A percentile compares a stretch with the other conserved stretches of the same genome.
Evolutionary conservation across 257 asterid species (phyloP).

Genomic region (Anisodus tanguticus): DNA sequence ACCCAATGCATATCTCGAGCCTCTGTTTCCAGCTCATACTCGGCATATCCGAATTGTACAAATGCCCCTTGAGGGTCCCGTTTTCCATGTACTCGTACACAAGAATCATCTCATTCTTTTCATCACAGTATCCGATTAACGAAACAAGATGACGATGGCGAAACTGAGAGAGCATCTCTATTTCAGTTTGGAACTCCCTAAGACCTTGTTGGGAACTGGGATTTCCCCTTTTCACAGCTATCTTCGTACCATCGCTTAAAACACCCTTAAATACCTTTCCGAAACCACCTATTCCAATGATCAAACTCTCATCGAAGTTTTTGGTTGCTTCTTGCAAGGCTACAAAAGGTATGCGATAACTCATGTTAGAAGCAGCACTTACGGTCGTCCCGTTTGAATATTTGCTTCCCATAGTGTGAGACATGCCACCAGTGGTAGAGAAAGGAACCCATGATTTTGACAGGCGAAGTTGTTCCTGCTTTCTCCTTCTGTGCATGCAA

Average conservation of each 20-base stretch:
- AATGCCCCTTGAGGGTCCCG: conserved; percentile 57
- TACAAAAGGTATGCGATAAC: conserved; percentile 56
- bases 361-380: conserved; percentile 25
- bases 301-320: conserved; percentile 55
- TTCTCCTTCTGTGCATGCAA: conserved; percentile 17
- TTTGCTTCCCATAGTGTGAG: conserved; percentile 28
- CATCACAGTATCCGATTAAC: conserved; percentile 40
- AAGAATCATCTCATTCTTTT: conserved; percentile 63
- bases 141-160: conserved; percentile 61
- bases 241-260: conserved; percentile 45
- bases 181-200: conserved; percentile 59
- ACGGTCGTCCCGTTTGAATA: conserved; percentile 1
- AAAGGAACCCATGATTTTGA: conserved; percentile 34
- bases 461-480: conserved; percentile 7
- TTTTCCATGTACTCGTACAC: conserved; percentile 70
- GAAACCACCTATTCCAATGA: conserved; percentile 60
- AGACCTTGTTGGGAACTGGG: conserved; percentile 59
- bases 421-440: neutral
- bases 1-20: conserved; percentile 66
- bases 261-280: conserved; percentile 61
- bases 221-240: conserved; percentile 61
- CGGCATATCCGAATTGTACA: conserved; percentile 52
- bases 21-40: conserved; percentile 62
- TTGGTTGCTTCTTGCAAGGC: conserved; percentile 61
- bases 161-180: conserved; percentile 59